Evolutionary conservation across 2,329 filamentous ascomycete species (phyloP).

Genomic region (Cercospora zeae-maydis): DNA sequence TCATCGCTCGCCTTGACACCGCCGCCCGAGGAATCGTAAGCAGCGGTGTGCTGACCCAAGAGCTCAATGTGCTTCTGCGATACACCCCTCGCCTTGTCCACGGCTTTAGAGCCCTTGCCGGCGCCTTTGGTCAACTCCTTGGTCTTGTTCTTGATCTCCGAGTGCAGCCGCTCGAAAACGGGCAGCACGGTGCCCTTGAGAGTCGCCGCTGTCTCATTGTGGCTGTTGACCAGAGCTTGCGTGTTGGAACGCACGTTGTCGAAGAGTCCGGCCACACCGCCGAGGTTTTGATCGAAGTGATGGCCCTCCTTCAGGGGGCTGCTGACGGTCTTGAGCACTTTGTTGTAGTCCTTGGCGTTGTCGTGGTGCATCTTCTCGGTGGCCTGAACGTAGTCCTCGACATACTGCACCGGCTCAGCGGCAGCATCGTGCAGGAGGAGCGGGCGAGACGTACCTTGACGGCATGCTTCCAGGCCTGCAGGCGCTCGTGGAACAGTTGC

Average conservation of each 20-base stretch:
- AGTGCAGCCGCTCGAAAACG: constrained; percentile 83
- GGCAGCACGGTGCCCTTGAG: constrained; percentile 83
- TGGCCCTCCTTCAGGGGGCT: constrained; percentile 83
- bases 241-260: constrained; percentile 93
- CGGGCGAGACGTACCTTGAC: not conserved
- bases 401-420: constrained; percentile 59
- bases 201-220: constrained; percentile 85
- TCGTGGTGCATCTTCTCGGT: constrained; percentile 82
- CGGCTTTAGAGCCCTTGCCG: constrained; percentile 79
- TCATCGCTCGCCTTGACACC: constrained; percentile 71
- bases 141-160: constrained; percentile 93
- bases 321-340: constrained; percentile 86
- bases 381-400: constrained; percentile 83
- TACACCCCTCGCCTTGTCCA: constrained; percentile 78
- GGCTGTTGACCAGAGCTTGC: constrained; percentile 82
- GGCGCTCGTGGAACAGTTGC: constrained; percentile 73
- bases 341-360: constrained; percentile 93
- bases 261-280: constrained; percentile 83
- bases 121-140: constrained; percentile 84
- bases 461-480: constrained; percentile 95
- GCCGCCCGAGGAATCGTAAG: constrained; percentile 71
- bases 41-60: constrained; percentile 78
- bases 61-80: constrained; percentile 97
- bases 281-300: constrained; percentile 88
- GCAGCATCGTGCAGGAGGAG: not conserved